Evolutionary conservation across 805 yeast genomes (phyloP).

Genomic region (Maudiozyma serrabonitensis): DNA sequence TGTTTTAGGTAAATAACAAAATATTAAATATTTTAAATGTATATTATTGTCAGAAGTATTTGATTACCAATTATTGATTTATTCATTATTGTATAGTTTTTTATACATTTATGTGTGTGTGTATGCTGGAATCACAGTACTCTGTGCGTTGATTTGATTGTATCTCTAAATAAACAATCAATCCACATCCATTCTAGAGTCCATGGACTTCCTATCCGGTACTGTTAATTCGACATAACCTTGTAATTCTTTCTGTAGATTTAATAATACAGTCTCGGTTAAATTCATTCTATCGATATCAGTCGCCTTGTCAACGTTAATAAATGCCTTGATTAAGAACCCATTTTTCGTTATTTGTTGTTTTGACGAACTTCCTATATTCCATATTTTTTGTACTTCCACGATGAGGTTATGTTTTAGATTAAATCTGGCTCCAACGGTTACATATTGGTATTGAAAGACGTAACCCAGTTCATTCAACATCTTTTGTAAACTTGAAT

Average conservation of each 20-base stretch:
- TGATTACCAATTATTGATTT: not conserved
- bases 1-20: too few species aligned
- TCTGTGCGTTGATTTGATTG: not conserved
- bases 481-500: constrained; percentile 30
- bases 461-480: constrained; percentile 65
- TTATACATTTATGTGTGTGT: not conserved
- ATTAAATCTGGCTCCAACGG: constrained; percentile 23
- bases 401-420: constrained; percentile 23
- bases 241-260: constrained; percentile 52
- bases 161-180: not conserved
- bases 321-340: constrained; percentile 52
- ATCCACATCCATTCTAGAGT: constrained; percentile 39
- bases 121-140: not conserved
- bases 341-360: constrained; percentile 45
- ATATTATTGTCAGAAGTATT: not conserved
- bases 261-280: constrained; percentile 53
- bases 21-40: not conserved
- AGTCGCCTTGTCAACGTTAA: constrained; percentile 62
- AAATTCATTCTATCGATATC: constrained; percentile 63
- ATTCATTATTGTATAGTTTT: too few species aligned
- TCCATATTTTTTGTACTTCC: constrained; percentile 25
- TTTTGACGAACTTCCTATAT: constrained; percentile 22
- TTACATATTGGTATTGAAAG: constrained; percentile 34
- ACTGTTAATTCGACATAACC: constrained; percentile 60
- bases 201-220: constrained; percentile 77